phyloP scores from a whole-genome alignment of 768 basidiomycete genomes.

The Collybia nuda region DNA sequence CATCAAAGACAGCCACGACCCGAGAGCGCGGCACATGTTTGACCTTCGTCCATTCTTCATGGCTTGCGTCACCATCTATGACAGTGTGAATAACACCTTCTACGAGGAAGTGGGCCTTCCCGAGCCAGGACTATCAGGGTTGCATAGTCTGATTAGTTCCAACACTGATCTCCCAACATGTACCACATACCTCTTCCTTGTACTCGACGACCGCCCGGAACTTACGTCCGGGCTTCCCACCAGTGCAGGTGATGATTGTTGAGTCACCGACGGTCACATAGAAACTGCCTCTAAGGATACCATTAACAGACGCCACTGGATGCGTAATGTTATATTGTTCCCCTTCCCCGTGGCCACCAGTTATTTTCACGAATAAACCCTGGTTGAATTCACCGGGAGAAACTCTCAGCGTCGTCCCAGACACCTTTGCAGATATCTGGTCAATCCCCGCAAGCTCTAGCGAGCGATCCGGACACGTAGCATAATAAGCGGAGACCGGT shows the following conservation, averaged over 20 bases:
- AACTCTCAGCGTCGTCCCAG: conserved; percentile 84
- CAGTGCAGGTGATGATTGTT: conserved; percentile 78
- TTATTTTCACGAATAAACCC: conserved; percentile 83
- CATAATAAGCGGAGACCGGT: conserved; percentile 86
- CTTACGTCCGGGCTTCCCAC: conserved; percentile 58
- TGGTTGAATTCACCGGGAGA: conserved; percentile 82
- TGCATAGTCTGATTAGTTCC: conserved; percentile 4
- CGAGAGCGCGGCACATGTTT: conserved; percentile 86
- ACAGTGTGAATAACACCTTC: conserved; percentile 92
- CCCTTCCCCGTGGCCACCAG: conserved; percentile 70
- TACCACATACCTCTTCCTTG: conserved; percentile 82
- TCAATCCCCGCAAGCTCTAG: conserved; percentile 81
- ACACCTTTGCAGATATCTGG: conserved; percentile 91
- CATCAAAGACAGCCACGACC: conserved; percentile 82
- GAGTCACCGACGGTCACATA: conserved; percentile 86
- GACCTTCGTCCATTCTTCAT: conserved; percentile 77
- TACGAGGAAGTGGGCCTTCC: conserved; percentile 77
- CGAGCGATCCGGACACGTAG: conserved; percentile 69
- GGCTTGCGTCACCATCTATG: conserved; percentile 57
- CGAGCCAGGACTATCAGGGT: conserved; percentile 75
- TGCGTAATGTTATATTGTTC: conserved; percentile 89
- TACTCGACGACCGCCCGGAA: conserved; percentile 88
- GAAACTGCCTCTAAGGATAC: conserved; percentile 86
- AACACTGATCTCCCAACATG: neutral
- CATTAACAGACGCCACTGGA: conserved; percentile 88